These are phyloP conservation scores for Penicillium sp. DNA, from an alignment of 2,329 filamentous ascomycete species.

Conservation along the genomic window DNA sequence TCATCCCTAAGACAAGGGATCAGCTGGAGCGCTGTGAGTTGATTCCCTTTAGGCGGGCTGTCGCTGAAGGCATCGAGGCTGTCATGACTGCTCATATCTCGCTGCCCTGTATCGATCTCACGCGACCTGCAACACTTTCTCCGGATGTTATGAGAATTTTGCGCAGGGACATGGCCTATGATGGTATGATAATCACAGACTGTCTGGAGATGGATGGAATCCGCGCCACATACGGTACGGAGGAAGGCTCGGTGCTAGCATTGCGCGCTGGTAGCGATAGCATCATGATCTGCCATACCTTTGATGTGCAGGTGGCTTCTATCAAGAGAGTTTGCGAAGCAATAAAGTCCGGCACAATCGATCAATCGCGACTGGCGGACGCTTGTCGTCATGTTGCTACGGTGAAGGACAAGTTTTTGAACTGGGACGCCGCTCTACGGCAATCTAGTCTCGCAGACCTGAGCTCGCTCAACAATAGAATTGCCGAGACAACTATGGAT, in stretches of 20 bases:
- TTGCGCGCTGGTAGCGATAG: slow-evolving; percentile 46
- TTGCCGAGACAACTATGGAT: slow-evolving; percentile 30
- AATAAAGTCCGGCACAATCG: slow-evolving; percentile 36
- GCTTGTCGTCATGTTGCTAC: slow-evolving; percentile 36
- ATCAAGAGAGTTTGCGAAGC: slow-evolving; percentile 41
- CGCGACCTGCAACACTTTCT: slow-evolving; percentile 43
- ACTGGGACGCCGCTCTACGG: slow-evolving; percentile 31
- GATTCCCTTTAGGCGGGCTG: slow-evolving; percentile 45
- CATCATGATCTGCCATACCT: slow-evolving; percentile 48
- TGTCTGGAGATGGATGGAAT: slow-evolving; percentile 49
- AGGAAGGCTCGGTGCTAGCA: slow-evolving; percentile 42
- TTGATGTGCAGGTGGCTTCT: slow-evolving; percentile 40
- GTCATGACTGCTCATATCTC: slow-evolving; percentile 49
- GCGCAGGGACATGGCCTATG: slow-evolving; percentile 44
- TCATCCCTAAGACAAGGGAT: slow-evolving; percentile 39
- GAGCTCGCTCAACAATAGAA: slow-evolving; percentile 25
- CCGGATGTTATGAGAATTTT: slow-evolving; percentile 39
- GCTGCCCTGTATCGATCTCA: slow-evolving; percentile 36
- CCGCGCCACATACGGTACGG: slow-evolving; percentile 41
- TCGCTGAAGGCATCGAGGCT: slow-evolving; percentile 42
- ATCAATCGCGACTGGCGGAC: slow-evolving; percentile 31
- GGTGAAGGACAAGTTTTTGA: slow-evolving; percentile 40
- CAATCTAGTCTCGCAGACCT: slow-evolving; percentile 19
- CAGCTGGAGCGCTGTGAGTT: slow-evolving; percentile 43
- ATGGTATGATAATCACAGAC: slow-evolving; percentile 47